Base-by-base conservation (phyloP, 176 grass and related monocot species). In the Typha latifolia region DNA sequence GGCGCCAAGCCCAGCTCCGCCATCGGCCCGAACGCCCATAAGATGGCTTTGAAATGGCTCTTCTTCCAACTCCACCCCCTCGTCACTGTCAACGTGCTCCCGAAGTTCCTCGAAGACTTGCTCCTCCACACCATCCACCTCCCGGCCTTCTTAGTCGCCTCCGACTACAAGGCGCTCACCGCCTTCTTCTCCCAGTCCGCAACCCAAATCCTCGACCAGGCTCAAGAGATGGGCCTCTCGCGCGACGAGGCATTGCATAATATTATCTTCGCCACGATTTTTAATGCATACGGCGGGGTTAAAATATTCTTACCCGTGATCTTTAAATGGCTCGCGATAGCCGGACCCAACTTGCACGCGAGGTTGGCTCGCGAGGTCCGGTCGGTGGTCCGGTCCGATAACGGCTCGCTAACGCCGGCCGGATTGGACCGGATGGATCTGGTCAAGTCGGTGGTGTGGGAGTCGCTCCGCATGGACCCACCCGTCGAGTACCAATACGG, bases 401-500 rank as follows among this genome's bases (percentile, higher is more conserved):
- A 29, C 12, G 32, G 26, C 9, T 77, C 72, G 2, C 21, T 86
- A 68, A 90, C 82, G 0, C 12, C 70, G 10, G 19, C 83, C 12
- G 48, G 26, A 22, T 69, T 96, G 7, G 87, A 87, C 12, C 69
- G 21, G 14, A 90, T 96, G 91, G 69, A 78, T 6, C 79, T 96
- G 66, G 73, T 84, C 61, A 90, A 83, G 69, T 96, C 87, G 0
- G 79, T 87, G 14, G 87, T 90, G 34, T 90, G 82, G 74, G 91
- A 96, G 67, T 37, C 32, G 49, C 80, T 96, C 47, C 84, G 87
- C 0, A 49, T 96, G 21, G 83, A 82, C 79, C 91, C 91, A 32
- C 91, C 91, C 3, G 87, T 87, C 19, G 79, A 80, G 67, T 90
- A 87, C 87, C 91, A 96, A 73, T 96, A 96, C 68, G 87, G 81